Evolutionary conservation across 306 rosid species (phyloP).

Genomic region (Pyrus betulifolia): DNA sequence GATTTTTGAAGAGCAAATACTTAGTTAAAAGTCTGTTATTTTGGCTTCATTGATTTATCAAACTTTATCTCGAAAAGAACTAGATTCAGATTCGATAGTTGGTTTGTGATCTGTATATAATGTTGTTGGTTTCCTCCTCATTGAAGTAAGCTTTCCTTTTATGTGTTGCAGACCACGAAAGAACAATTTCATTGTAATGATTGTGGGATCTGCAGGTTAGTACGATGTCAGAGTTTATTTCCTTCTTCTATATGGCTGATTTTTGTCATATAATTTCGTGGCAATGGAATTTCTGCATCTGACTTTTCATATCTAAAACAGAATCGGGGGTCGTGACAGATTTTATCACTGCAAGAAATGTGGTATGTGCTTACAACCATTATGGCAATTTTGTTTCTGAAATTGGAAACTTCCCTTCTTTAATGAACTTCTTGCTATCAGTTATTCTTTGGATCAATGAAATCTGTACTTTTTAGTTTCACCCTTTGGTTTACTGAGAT

Average conservation of each 20-base stretch:
- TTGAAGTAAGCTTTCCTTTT: conserved; percentile 12
- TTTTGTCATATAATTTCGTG: conserved; percentile 8
- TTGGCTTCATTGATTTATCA: conserved; percentile 8
- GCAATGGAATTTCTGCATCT: conserved; percentile 17
- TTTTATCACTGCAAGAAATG: conserved; percentile 90
- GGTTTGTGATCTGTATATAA: neutral
- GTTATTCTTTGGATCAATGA: neutral
- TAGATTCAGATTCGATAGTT: conserved; percentile 7
- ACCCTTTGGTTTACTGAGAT: neutral
- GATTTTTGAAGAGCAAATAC: neutral
- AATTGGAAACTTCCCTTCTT: neutral
- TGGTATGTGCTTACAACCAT: conserved; percentile 49
- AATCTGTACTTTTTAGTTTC: neutral
- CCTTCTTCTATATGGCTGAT: neutral
- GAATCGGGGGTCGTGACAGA: conserved; percentile 81
- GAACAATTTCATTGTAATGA: conserved; percentile 84
- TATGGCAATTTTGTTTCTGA: neutral
- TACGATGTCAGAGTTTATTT: neutral
- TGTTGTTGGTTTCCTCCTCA: conserved; percentile 1
- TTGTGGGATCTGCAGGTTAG: conserved; percentile 96
- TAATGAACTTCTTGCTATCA: neutral
- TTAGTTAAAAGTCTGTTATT: conserved; percentile 1
- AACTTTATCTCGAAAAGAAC: neutral
- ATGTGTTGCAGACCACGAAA: conserved; percentile 49
- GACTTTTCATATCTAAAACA: conserved; percentile 26